Conservation (phyloP, 2,329 filamentous ascomycete species). For the Diplocarpon rosae region DNA sequence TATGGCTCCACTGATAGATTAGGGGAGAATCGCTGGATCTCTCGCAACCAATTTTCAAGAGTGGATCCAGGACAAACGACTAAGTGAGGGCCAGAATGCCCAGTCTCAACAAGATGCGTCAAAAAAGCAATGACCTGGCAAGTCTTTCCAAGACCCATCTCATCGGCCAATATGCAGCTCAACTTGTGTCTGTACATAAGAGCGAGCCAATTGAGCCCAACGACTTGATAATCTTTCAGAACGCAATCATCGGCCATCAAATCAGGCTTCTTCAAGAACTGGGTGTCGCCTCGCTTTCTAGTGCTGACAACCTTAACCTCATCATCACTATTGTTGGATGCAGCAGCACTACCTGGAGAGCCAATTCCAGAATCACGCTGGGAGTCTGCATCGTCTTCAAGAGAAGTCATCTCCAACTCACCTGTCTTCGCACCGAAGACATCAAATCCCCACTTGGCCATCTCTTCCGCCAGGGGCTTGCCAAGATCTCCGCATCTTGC, state of each 20-base stretch:
- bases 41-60: constrained; percentile 88
- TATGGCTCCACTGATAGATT: constrained; percentile 60
- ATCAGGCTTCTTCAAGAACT: constrained; percentile 45
- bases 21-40: constrained; percentile 82
- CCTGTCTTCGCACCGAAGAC: constrained; percentile 50
- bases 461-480: constrained; percentile 50
- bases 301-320: constrained; percentile 26
- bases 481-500: constrained; percentile 63
- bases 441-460: constrained; percentile 58
- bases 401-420: constrained; percentile 44
- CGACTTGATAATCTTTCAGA: constrained; percentile 89
- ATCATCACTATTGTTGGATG: constrained; percentile 30
- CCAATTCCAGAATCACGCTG: constrained; percentile 57
- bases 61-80: constrained; percentile 90
- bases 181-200: constrained; percentile 69
- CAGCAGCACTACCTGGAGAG: constrained; percentile 40
- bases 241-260: constrained; percentile 66
- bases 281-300: constrained; percentile 18
- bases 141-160: constrained; percentile 96
- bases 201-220: constrained; percentile 89
- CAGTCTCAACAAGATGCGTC: constrained; percentile 65
- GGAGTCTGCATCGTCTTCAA: constrained; percentile 26
- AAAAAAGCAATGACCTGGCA: constrained; percentile 93
- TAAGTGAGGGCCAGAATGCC: constrained; percentile 60
- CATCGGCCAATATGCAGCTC: constrained; percentile 87